phyloP scores from a whole-genome alignment of 495 filamentous ascomycete genomes.

The Pyrenopolyporus hunteri region DNA sequence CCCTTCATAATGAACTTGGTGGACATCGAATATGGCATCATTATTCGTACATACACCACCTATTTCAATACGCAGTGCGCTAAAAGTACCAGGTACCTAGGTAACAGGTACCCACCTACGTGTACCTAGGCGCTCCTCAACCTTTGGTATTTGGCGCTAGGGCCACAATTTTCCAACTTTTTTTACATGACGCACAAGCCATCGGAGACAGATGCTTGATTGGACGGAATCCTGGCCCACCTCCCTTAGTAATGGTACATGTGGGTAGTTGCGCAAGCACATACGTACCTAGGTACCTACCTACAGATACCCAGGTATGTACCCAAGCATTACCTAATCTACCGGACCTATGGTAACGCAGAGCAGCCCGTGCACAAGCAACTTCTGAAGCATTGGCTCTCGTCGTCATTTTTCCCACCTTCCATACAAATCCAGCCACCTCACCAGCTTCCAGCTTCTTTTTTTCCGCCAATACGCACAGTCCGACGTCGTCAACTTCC shows the following conservation, averaged over 20 bases:
- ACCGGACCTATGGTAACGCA: too few relatives aligned
- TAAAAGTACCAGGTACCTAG: too few relatives aligned
- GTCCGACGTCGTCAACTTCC: neutral
- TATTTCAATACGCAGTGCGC: too few relatives aligned
- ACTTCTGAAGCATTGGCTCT: conserved; percentile 16
- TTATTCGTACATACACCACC: too few relatives aligned
- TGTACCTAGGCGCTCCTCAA: too few relatives aligned
- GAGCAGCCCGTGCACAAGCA: conserved; percentile 12
- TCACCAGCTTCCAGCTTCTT: conserved; percentile 32
- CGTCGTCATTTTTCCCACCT: conserved; percentile 36
- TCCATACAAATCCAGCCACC: conserved; percentile 40
- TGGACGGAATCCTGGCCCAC: too few relatives aligned
- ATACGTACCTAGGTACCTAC: neutral
- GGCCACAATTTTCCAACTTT: neutral
- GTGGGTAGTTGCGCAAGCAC: neutral
- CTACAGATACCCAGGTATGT: neutral
- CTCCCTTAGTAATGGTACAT: too few relatives aligned
- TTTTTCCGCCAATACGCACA: conserved; percentile 26
- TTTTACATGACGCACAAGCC: conserved; percentile 35
- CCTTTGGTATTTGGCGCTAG: conserved; percentile 20
- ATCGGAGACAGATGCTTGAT: neutral
- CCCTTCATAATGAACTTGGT: too few relatives aligned
- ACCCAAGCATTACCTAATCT: too few relatives aligned
- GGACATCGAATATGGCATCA: too few relatives aligned
- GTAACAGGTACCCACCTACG: too few relatives aligned